These are phyloP conservation scores for Peronosclerospora sorghi DNA, from an alignment of 352 stramenopile genomes.

Conservation along the genomic window DNA sequence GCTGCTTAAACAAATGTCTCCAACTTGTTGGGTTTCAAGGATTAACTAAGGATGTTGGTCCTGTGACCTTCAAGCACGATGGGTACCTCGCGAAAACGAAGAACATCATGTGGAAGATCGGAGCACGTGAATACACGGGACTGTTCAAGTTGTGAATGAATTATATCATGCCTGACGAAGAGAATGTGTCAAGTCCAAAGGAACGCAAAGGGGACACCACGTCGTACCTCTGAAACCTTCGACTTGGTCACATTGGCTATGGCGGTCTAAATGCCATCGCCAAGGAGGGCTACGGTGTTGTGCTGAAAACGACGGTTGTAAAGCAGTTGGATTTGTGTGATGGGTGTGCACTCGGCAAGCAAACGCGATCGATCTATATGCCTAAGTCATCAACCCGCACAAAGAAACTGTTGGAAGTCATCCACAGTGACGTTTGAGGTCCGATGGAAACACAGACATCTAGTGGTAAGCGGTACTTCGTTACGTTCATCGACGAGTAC, in stretches of 20 bases:
- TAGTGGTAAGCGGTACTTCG: conserved; percentile 1
- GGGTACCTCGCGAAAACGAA: too few relatives aligned
- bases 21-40: too few relatives aligned
- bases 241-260: too few relatives aligned
- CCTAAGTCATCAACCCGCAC: background rate
- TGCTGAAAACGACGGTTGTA: background rate
- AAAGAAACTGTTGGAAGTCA: background rate
- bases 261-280: too few relatives aligned
- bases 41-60: too few relatives aligned
- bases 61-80: too few relatives aligned
- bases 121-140: background rate
- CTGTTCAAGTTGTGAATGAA: background rate
- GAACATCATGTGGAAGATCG: too few relatives aligned
- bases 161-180: background rate
- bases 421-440: conserved; percentile 2
- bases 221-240: background rate
- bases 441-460: conserved; percentile 1
- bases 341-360: background rate
- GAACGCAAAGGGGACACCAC: background rate
- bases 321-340: background rate
- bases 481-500: background rate
- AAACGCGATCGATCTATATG: background rate
- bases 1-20: too few relatives aligned
- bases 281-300: background rate
- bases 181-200: background rate